phyloP scores from a whole-genome alignment of 148 eudicot genomes.

The Nepenthes mirabilis region DNA sequence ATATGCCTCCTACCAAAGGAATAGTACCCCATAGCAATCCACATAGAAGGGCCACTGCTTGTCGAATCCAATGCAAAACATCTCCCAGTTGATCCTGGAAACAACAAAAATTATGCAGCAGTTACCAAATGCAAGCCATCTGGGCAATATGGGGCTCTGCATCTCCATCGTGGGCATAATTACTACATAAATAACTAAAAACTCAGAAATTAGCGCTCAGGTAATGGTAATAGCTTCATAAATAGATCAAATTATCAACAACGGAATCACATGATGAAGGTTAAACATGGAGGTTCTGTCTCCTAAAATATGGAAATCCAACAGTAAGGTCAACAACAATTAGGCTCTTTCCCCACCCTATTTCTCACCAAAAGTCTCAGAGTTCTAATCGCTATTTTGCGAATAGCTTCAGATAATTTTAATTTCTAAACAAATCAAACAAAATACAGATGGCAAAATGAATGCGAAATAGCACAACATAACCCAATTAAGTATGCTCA shows the following conservation, averaged over 20 bases:
- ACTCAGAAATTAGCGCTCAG: too few relatives aligned
- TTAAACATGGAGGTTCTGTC: too few relatives aligned
- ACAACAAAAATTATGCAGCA: neutral
- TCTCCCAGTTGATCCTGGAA: conserved; percentile 91
- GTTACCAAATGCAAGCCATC: neutral
- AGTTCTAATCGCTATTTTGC: neutral
- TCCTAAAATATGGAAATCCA: neutral
- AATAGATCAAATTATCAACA: too few relatives aligned
- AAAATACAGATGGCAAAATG: neutral
- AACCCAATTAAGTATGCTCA: neutral
- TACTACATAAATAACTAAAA: too few relatives aligned
- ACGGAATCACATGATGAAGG: too few relatives aligned
- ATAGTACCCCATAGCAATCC: conserved; percentile 89
- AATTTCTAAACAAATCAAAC: neutral
- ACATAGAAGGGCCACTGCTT: conserved; percentile 63
- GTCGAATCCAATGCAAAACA: conserved; percentile 91
- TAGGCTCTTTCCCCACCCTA: neutral
- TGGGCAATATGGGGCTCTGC: neutral
- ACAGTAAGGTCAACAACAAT: neutral
- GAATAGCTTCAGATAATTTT: neutral
- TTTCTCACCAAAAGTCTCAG: neutral
- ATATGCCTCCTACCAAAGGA: conserved; percentile 91
- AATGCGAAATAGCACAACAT: neutral
- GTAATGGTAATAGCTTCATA: too few relatives aligned
- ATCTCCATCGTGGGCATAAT: neutral